Conservation (phyloP, 2,329 filamentous ascomycete genomes). For the Dactylellina sp. region DNA sequence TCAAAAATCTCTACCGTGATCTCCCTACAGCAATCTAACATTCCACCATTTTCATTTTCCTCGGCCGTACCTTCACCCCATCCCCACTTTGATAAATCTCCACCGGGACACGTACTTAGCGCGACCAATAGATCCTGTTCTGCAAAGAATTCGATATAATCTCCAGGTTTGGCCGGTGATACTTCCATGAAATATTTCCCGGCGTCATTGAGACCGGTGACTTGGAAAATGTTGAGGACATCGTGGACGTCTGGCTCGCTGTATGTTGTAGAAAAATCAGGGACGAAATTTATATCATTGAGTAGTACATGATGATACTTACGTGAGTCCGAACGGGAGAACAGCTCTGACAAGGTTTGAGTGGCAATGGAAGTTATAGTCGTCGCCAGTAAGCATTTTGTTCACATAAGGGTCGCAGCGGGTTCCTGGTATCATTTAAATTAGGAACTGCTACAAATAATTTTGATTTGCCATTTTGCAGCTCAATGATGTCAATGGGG, state of each 20-base stretch:
- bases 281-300: too few relatives aligned
- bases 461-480: too few relatives aligned
- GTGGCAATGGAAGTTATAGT: slow-evolving; percentile 85
- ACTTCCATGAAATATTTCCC: slow-evolving; percentile 82
- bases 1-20: slow-evolving; percentile 30
- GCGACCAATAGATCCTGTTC: slow-evolving; percentile 79
- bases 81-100: slow-evolving; percentile 33
- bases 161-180: slow-evolving; percentile 69
- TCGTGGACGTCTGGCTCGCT: slow-evolving; percentile 82
- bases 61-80: slow-evolving; percentile 29
- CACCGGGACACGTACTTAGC: slow-evolving; percentile 64
- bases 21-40: slow-evolving; percentile 33
- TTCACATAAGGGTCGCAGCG: slow-evolving; percentile 88
- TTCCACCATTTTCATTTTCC: slow-evolving; percentile 2
- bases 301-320: not conserved
- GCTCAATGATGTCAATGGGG: too few relatives aligned
- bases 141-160: slow-evolving; percentile 81
- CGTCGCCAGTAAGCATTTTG: slow-evolving; percentile 75
- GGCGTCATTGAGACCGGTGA: slow-evolving; percentile 78
- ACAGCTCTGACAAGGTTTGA: slow-evolving; percentile 82
- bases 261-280: too few relatives aligned
- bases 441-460: not conserved
- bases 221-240: slow-evolving; percentile 87
- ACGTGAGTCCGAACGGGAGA: slow-evolving; percentile 73
- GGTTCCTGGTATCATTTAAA: slow-evolving; percentile 65